Conservation (phyloP, 495 filamentous ascomycete species). For the Penicillium flavigenum region DNA sequence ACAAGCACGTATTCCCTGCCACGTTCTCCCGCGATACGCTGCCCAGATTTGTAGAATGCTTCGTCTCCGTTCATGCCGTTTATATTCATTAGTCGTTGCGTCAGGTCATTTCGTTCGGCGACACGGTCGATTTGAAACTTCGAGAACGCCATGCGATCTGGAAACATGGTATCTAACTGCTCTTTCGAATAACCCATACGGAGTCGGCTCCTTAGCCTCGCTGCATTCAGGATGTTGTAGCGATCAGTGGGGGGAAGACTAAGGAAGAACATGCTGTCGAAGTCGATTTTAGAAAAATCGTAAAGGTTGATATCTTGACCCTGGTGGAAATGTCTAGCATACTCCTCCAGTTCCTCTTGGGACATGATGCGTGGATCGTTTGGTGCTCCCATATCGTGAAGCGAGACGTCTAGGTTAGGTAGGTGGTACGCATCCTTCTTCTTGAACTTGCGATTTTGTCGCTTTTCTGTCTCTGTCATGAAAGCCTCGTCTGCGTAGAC, state of each 20-base stretch:
- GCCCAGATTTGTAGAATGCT: conserved; percentile 59
- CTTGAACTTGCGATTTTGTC: conserved; percentile 72
- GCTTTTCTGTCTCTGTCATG: conserved; percentile 75
- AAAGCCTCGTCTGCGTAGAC: conserved; percentile 87
- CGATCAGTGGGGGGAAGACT: conserved; percentile 86
- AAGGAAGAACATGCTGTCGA: conserved; percentile 87
- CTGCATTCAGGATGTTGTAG: conserved; percentile 96
- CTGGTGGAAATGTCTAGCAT: conserved; percentile 84
- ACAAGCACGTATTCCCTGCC: conserved; percentile 93
- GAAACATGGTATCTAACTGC: conserved; percentile 93
- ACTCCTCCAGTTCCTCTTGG: conserved; percentile 86
- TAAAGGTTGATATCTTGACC: conserved; percentile 98
- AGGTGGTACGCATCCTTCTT: conserved; percentile 95
- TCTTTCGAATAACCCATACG: conserved; percentile 97
- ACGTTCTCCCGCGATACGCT: conserved; percentile 82
- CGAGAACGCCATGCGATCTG: conserved; percentile 95
- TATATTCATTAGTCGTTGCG: conserved; percentile 91
- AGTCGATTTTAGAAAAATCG: conserved; percentile 98
- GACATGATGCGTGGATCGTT: conserved; percentile 96
- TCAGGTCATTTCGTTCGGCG: conserved; percentile 87
- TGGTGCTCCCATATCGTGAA: conserved; percentile 81
- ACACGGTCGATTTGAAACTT: conserved; percentile 95
- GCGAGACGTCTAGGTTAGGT: conserved; percentile 71
- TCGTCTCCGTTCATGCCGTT: conserved; percentile 83
- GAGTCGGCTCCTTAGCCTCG: conserved; percentile 77